Evolutionary conservation across 2,329 filamentous ascomycete species (phyloP), one percentile per base, ranked within the genome.

Genomic region (Pestalotiopsis fici): DNA sequence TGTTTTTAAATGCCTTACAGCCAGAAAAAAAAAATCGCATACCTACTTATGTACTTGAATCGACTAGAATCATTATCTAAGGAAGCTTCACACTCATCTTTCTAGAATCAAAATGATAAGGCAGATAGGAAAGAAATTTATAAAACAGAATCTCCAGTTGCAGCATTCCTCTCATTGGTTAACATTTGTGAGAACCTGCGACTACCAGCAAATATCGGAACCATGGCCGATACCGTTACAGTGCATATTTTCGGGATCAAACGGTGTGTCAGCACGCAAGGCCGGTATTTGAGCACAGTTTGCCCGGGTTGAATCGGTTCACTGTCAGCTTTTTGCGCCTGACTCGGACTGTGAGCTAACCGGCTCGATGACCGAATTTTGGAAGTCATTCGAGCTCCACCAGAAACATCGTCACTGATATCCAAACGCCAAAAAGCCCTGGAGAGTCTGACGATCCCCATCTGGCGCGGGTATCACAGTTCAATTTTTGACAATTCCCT

Each of bases 331-430:
- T 35, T 21, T 21, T 27, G 28, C 57, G 57, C 57, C 57, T 60
- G 57, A 60, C 27, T 37, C 28, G 57, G 11, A 31, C 25, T 15
- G 23, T 13, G 57, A 60, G 28, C 57, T 60, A 50, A 50, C 43
- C 43, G 43, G 43, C 43, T 50, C 43, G 43, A 60, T 60, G 57
- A 60, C 57, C 57, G 57, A 60, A 60, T 60, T 60, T 60, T 60
- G 57, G 28, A 60, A 37, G 57, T 60, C 57, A 60, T 37, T 57
- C 25, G n/a, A 60, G 57, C 57, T 60, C 57, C 57, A 60, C 57
- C 57, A 21, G 27, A 50, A 50, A n/a, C 57, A 60, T 60, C 57
- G 31, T 60, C 28, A 60, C 28, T 37, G 28, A 35, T 60, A 37
- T 35, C n/a, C 28, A 27, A 23, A 21, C 57, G 57, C n/a, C 57